Base-by-base conservation (phyloP, 208 protist species). In the Acanthamoeba triangularis region DNA sequence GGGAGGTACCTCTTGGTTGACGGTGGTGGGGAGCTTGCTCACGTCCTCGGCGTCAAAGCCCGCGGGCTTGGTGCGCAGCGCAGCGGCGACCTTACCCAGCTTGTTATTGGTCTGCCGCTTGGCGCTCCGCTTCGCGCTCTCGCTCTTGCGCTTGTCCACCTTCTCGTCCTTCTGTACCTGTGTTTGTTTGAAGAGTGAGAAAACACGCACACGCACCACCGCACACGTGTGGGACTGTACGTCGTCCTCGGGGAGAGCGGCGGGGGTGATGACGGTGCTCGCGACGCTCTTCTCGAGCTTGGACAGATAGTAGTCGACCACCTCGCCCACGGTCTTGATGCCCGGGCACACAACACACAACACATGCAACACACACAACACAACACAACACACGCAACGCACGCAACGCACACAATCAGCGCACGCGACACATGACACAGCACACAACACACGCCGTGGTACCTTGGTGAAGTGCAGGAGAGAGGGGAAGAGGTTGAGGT, bases 401-500 rank as follows among this genome's bases (percentile, higher is more conserved):
- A 18, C 5, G 4, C 23, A 67, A 3, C 37, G 37, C 37, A 41
- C 37, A 41, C 37, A 41, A 3, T 41, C 37, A 41, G 3, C 37
- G 37, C 37, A 41, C 37, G 37, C 37, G 3, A 41, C 37, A 3
- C 37, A 41, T 3, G 37, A 41, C 37, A 3, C 37, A 41, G 37
- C 37, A 41, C 37, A 3, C 37, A 41, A 61, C 54, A 6, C 11
- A 61, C 54, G 20, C 54, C 59, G 0, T 11, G 2, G 1, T 28
- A 92, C 85, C 85, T 92, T 92, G 54, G 85, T 69, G 85, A 92
- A 69, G 23, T 92, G 52, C 35, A 92, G 61, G 30, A 92, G 44
- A 16, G 85, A 92, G 14, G 85, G 30, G 20, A 28, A 23, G 44
- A 92, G 85, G 35, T 92, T 72, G 61, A 92, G 85, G 56, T 92